A percentile compares a stretch with the other conserved stretches of the same genome.
phyloP scores from a whole-genome alignment of 768 basidiomycete genomes.

The Chiua virens region DNA sequence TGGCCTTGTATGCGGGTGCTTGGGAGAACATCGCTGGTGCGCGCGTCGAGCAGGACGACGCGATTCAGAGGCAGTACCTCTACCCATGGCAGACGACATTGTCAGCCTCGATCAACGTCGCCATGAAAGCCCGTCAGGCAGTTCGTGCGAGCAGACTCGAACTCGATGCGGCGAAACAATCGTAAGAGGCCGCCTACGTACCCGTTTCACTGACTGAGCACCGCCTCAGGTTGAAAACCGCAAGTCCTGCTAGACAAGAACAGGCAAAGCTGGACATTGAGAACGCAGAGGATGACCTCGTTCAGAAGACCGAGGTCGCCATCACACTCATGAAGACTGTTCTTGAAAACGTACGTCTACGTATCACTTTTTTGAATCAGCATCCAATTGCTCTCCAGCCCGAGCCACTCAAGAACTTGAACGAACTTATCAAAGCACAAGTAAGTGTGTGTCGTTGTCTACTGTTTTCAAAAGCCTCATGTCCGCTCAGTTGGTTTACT shows the following conservation, averaged over 20 bases:
- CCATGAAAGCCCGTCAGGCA: conserved; percentile 89
- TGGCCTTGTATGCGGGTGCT: conserved; percentile 75
- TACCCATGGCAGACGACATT: conserved; percentile 88
- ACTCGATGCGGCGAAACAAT: conserved; percentile 88
- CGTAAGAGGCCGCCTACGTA: conserved; percentile 44
- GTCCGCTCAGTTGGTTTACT: conserved; percentile 58
- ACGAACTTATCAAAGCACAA: conserved; percentile 90
- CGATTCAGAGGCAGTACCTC: conserved; percentile 66
- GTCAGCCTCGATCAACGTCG: conserved; percentile 78
- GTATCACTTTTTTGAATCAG: neutral
- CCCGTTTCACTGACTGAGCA: neutral
- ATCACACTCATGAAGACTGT: conserved; percentile 98
- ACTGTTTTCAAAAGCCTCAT: conserved; percentile 3
- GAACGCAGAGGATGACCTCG: conserved; percentile 93
- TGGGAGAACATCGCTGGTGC: conserved; percentile 85
- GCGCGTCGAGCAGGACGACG: conserved; percentile 75
- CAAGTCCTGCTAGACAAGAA: conserved; percentile 76
- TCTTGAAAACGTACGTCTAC: conserved; percentile 83
- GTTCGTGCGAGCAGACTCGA: conserved; percentile 80
- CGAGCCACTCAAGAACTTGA: conserved; percentile 92
- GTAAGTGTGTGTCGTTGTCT: conserved; percentile 32
- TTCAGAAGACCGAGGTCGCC: conserved; percentile 96
- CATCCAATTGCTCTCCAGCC: conserved; percentile 52
- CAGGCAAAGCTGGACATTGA: conserved; percentile 90
- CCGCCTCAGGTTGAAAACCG: conserved; percentile 68